These are phyloP conservation scores for Sambucus nigra DNA, from an alignment of 129 eudicot species.

Conservation along the genomic window DNA sequence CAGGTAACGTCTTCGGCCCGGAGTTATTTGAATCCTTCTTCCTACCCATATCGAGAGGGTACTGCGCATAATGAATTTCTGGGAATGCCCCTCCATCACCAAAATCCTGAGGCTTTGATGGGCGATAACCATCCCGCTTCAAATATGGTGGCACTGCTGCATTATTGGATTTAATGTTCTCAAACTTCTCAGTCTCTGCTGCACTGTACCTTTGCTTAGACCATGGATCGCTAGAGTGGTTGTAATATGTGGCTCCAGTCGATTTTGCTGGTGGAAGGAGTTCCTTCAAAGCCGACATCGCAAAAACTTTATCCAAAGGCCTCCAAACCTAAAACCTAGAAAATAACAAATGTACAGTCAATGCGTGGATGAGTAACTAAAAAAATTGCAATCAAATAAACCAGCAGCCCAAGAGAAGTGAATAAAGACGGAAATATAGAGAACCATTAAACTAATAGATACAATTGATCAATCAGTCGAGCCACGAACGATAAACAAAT, in stretches of 20 bases:
- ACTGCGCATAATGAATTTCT: conserved; percentile 82
- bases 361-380: too few species aligned
- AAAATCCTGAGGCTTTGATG: conserved; percentile 74
- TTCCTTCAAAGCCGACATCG: conserved; percentile 67
- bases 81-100: conserved; percentile 99
- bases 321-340: not conserved
- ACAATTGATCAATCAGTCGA: too few species aligned
- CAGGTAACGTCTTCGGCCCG: conserved; percentile 71
- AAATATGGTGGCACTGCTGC: conserved; percentile 51
- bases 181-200: conserved; percentile 30
- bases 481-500: too few species aligned
- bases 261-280: conserved; percentile 78
- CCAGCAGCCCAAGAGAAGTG: too few species aligned
- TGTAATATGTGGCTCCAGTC: conserved; percentile 42
- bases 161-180: conserved; percentile 25
- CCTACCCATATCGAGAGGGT: conserved; percentile 90
- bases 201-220: conserved; percentile 61
- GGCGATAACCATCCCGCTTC: conserved; percentile 64
- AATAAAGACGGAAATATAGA: too few species aligned
- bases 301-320: conserved; percentile 3
- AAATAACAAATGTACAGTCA: not conserved
- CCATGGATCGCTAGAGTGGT: conserved; percentile 87
- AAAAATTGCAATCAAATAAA: too few species aligned
- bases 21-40: conserved; percentile 41
- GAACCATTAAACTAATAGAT: too few species aligned